Evolutionary conservation across 1,284 basidiomycete species (phyloP).

Genomic region (Omphalotus olearius): DNA sequence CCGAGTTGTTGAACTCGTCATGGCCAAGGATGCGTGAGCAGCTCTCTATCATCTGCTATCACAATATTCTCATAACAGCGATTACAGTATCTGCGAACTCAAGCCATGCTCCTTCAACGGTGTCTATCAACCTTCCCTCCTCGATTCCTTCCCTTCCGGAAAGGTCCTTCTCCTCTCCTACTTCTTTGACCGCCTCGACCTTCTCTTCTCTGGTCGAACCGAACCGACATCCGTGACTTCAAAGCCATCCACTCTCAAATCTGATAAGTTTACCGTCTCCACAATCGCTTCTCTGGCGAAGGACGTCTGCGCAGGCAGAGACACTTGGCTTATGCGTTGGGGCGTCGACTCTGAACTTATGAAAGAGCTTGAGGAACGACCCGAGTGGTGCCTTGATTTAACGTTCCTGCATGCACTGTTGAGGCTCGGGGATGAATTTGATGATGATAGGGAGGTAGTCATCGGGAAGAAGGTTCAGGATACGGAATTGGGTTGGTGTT

Average conservation of each 20-base stretch:
- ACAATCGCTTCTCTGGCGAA: slow-evolving; percentile 64
- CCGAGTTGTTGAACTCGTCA: slow-evolving; percentile 82
- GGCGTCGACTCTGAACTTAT: slow-evolving; percentile 52
- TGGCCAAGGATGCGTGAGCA: slow-evolving; percentile 93
- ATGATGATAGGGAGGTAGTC: slow-evolving; percentile 59
- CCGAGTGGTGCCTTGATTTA: slow-evolving; percentile 94
- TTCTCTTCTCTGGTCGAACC: slow-evolving; percentile 51
- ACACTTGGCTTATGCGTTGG: slow-evolving; percentile 58
- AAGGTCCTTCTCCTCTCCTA: slow-evolving; percentile 88
- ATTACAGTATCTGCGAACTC: slow-evolving; percentile 71
- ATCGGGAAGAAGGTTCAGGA: slow-evolving; percentile 88
- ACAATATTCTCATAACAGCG: slow-evolving; percentile 9
- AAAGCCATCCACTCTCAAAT: too few species aligned
- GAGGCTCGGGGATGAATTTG: slow-evolving; percentile 81
- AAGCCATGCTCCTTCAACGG: slow-evolving; percentile 97
- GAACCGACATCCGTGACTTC: too few species aligned
- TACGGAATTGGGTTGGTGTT: slow-evolving; percentile 94
- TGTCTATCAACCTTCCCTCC: slow-evolving; percentile 94
- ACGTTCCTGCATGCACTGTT: slow-evolving; percentile 93
- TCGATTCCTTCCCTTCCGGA: slow-evolving; percentile 82
- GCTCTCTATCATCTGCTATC: slow-evolving; percentile 3
- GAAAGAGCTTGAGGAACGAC: slow-evolving; percentile 75
- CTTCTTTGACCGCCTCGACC: slow-evolving; percentile 93
- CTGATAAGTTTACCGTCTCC: slow-evolving; percentile 47
- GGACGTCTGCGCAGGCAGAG: slow-evolving; percentile 68